Evolutionary conservation across 2,329 filamentous ascomycete genomes (phyloP).

Genomic region (Fusarium succisae): DNA sequence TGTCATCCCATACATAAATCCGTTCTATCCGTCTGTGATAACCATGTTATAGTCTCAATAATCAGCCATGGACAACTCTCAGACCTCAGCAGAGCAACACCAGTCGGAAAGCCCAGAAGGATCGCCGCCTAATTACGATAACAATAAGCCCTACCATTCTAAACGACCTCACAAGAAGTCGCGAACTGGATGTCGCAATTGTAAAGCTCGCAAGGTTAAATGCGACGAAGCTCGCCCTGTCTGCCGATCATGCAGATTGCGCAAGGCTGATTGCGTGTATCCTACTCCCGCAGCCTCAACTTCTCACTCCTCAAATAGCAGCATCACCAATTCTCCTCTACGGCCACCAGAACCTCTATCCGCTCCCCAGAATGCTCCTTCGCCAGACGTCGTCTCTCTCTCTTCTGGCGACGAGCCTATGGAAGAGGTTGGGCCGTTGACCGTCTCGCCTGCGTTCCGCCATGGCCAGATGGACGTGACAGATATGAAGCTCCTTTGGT

Average conservation of each 20-base stretch:
- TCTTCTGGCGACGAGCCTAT: conserved; percentile 12
- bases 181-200: conserved; percentile 61
- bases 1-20: neutral
- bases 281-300: conserved; percentile 32
- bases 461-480: conserved; percentile 48
- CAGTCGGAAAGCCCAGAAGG: conserved; percentile 23
- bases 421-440: conserved; percentile 19
- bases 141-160: conserved; percentile 46
- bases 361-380: neutral
- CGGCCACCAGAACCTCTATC: neutral
- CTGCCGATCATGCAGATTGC: conserved; percentile 60
- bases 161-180: conserved; percentile 67
- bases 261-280: conserved; percentile 61
- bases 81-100: neutral
- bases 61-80: conserved; percentile 18
- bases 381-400: conserved; percentile 11
- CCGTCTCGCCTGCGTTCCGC: conserved; percentile 44
- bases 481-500: conserved; percentile 66
- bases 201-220: conserved; percentile 56
- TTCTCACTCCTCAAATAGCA: neutral
- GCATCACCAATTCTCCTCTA: neutral
- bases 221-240: conserved; percentile 62
- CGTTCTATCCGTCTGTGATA: neutral
- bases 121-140: conserved; percentile 16
- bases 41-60: conserved; percentile 2